Base-by-base conservation (phyloP, 2,329 filamentous ascomycete species). In the Lachnellula cervina region DNA sequence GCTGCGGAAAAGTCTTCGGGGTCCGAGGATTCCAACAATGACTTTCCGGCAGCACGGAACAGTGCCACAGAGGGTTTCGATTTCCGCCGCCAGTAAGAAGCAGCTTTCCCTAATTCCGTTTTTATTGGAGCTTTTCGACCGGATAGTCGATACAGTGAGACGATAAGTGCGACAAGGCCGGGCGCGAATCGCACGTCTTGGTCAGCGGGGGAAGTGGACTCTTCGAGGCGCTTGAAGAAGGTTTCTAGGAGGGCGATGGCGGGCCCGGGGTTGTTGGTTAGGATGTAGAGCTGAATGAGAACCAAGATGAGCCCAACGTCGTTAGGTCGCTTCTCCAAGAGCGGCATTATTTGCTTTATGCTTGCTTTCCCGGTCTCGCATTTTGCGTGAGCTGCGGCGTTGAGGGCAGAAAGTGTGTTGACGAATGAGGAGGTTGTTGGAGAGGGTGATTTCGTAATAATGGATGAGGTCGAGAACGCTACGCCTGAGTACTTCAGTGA, bases 271-370 rank as follows among this genome's bases (percentile, higher is more conserved):
- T 93, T 90, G 47, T 86, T 82, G 42, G 79, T 82, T 50, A 84
- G 77, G 16, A 94, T 77, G 68, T 95, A 91, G 45, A 96, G 80
- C 70, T 97, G 91, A 9, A 93, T 80, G 54, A 90, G 81, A 9
- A 89, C 91, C 40, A 97, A 76, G 23, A 89, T 74, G 3, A 97
- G 77, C 1, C 92, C 93, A 21, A 96, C 76, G 68, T 97, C 90
- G 57, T 83, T 82, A 0, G 91, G 89, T 32, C 89, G 79, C 67
- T 84, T 86, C 64, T 90, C 86, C 6, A 93, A 75, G 13, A 92
- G 71, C 1, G 82, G 81, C 3, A 89, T 72, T 25, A 95, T 81
- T 37, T 82, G 77, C 68, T 86, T 89, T 35, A 96, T 73, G 5
- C 86, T 84, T 46, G 83, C 79, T 64, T 87, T 87, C 45, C 84